Conservation (phyloP, 306 rosid species). For the Dryas octopetala region DNA sequence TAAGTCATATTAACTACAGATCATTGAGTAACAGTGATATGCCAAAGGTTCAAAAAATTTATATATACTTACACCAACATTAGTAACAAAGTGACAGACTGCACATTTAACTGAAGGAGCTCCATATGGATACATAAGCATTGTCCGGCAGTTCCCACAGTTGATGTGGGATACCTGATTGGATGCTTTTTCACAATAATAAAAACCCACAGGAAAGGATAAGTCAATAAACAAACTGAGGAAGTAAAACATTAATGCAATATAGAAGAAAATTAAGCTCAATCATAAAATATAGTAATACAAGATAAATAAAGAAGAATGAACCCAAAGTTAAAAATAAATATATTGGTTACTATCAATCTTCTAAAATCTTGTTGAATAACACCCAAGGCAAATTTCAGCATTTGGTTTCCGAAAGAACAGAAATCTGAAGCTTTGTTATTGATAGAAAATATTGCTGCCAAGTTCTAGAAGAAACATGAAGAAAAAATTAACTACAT, state of each 20-base stretch:
- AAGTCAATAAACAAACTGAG: constrained; percentile 24
- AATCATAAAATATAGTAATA: background rate
- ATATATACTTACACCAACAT: constrained; percentile 65
- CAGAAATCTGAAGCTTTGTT: constrained; percentile 2
- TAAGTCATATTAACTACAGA: background rate
- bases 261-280: constrained; percentile 1
- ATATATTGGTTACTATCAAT: background rate
- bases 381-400: background rate
- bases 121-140: constrained; percentile 89
- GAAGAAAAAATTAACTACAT: background rate
- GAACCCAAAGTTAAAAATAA: background rate
- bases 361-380: background rate
- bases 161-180: constrained; percentile 78
- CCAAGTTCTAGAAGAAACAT: background rate
- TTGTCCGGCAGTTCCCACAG: constrained; percentile 93
- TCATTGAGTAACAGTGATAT: background rate
- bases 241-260: background rate
- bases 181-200: constrained; percentile 48
- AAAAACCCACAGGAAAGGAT: constrained; percentile 26
- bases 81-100: constrained; percentile 85
- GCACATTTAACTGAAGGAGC: constrained; percentile 99
- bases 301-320: background rate
- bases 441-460: background rate
- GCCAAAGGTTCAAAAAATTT: constrained; percentile 3
- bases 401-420: background rate